Evolutionary conservation across 129 eudicot genomes (phyloP).

Genomic region (Centrapalus pauciflorus): DNA sequence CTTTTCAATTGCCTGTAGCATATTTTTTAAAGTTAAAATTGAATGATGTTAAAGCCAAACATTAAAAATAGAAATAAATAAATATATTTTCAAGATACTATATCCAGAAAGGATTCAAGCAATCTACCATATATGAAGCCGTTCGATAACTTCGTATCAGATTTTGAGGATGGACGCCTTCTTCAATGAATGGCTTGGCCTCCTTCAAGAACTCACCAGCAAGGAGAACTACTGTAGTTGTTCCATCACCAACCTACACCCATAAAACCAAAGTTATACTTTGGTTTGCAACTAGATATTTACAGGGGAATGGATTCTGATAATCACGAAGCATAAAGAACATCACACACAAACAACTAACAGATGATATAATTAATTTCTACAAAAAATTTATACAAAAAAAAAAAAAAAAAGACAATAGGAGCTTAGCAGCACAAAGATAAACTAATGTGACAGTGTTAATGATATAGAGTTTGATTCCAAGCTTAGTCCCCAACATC

Average conservation of each 20-base stretch:
- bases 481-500: not conserved
- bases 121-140: conserved; percentile 61
- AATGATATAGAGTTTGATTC: not conserved
- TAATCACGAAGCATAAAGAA: not conserved
- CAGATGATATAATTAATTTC: not conserved
- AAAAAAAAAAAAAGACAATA: not conserved
- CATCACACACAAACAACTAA: not conserved
- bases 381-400: not conserved
- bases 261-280: not conserved
- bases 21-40: not conserved
- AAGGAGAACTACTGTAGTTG: conserved; percentile 92
- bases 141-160: conserved; percentile 73
- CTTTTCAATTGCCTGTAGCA: conserved; percentile 70
- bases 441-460: not conserved
- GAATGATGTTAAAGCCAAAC: not conserved
- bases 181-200: conserved; percentile 95
- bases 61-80: not conserved
- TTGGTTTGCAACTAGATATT: not conserved
- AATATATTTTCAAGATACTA: not conserved
- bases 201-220: conserved; percentile 97
- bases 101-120: not conserved
- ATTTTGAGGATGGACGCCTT: conserved; percentile 98
- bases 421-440: not conserved
- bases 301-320: not conserved
- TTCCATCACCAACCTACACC: conserved; percentile 97